Base-by-base conservation (phyloP, 2,329 filamentous ascomycete genomes). In the Botrytis squamosa region DNA sequence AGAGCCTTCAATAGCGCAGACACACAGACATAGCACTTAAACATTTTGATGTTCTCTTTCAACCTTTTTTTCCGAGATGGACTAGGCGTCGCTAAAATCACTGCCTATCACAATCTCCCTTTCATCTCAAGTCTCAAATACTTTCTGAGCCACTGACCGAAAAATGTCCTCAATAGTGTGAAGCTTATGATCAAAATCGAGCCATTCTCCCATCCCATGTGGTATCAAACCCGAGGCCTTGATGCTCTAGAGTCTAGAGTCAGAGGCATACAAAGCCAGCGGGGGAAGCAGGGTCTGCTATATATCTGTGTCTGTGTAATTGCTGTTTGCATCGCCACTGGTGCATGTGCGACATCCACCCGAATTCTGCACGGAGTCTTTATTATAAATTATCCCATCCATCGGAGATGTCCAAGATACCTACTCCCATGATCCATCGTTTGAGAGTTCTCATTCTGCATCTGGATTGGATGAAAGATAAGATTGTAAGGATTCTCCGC, bases 21-120 rank as follows among this genome's bases (percentile, higher is more conserved):
- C 44, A 66, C 63, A 66, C 63, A 66, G 63, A 66, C 63, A 66
- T 49, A 14, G 18, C 29, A 22, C 40, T 65, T 65, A 14, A 33
- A 62, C 59, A 25, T 20, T 33, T 44, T 20, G 10, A 33, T 44
- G n/a, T 33, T 44, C 40, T 65, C 25, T 9, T 65, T 29, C 40
- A 20, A 62, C 59, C 59, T 40, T 62, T 29, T 55, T 55, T 55
- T 55, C 25, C 25, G 52, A 55, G 36, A 22, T 62, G 36, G 52
- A 55, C 25, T 55, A 44, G n/a, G 5, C 36, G 12, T 33, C 9
- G 20, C 63, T 46, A 49, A 65, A 44, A 33, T 36, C 20, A 8
- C 33, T 46, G 29, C 63, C 63, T n/a, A 49, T 66, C 63, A 49
- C 12, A 36, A 36, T 36, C 29, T 46, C 42, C 25, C 42, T 20